These are phyloP conservation scores for Schizosaccharomyces octosporus DNA, from an alignment of 805 yeast genomes.

Conservation along the genomic window DNA sequence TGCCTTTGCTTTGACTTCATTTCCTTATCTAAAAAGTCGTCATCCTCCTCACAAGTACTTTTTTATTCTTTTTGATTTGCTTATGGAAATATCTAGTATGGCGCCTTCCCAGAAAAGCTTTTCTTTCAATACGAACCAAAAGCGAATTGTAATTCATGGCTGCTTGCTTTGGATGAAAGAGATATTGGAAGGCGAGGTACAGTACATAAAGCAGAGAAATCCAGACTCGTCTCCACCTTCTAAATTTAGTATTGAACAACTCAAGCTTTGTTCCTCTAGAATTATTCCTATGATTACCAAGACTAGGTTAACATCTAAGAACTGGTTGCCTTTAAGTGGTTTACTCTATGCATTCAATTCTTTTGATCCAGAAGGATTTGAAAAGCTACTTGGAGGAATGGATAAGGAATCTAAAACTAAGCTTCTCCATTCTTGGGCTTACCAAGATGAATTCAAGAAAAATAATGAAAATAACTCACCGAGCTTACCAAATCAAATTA, in stretches of 20 bases:
- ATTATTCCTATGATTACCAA: conserved; percentile 1
- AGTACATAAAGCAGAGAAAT: too few relatives aligned
- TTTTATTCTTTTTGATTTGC: background rate
- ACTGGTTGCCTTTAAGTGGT: background rate
- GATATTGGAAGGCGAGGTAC: background rate
- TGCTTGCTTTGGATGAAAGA: conserved; percentile 1
- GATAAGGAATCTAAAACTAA: background rate
- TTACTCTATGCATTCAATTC: background rate
- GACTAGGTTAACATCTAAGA: background rate
- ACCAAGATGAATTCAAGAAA: background rate
- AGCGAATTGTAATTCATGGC: background rate
- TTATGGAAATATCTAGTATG: background rate
- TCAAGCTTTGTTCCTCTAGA: background rate
- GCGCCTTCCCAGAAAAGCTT: background rate
- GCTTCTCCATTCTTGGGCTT: background rate
- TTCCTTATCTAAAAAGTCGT: background rate
- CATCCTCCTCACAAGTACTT: background rate
- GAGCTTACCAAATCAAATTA: too few relatives aligned
- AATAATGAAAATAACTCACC: too few relatives aligned
- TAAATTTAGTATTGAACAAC: background rate
- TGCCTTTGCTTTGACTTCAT: background rate
- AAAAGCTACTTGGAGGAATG: background rate
- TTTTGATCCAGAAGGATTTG: background rate
- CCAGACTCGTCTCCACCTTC: background rate
- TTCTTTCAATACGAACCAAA: background rate